phyloP scores from a whole-genome alignment of 352 stramenopile species.

The Phytophthora sp. region DNA sequence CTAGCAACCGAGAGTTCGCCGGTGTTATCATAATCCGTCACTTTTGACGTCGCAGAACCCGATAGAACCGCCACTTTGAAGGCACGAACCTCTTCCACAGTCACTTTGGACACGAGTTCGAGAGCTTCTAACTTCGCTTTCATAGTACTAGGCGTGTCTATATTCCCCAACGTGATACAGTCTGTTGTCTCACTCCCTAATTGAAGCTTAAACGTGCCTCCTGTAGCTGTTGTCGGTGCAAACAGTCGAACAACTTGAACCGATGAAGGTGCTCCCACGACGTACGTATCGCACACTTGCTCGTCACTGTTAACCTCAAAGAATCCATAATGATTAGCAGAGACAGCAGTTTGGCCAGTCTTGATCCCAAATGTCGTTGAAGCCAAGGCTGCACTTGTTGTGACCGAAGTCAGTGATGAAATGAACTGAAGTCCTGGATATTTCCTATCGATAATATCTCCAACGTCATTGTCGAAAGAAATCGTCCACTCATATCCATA shows the following conservation, averaged over 20 bases:
- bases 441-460: conserved; percentile 33
- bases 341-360: conserved; percentile 28
- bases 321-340: conserved; percentile 49
- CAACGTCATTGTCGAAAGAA: conserved; percentile 60
- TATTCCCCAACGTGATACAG: conserved; percentile 59
- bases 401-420: conserved; percentile 57
- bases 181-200: conserved; percentile 56
- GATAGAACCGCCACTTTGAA: conserved; percentile 72
- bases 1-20: conserved; percentile 40
- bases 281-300: conserved; percentile 64
- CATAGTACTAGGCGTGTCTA: conserved; percentile 36
- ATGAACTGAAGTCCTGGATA: conserved; percentile 61
- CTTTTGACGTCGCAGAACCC: conserved; percentile 46
- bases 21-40: conserved; percentile 47
- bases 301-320: conserved; percentile 68
- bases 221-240: conserved; percentile 64
- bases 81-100: conserved; percentile 51
- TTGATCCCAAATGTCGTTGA: conserved; percentile 29
- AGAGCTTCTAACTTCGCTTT: conserved; percentile 49
- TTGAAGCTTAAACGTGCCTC: conserved; percentile 57
- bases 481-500: conserved; percentile 77
- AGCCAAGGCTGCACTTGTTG: conserved; percentile 33
- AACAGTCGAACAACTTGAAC: conserved; percentile 79
- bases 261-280: conserved; percentile 58
- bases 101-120: conserved; percentile 48